Evolutionary conservation across 2,329 filamentous ascomycete genomes (phyloP).

Genomic region (Xylariaceae sp.): DNA sequence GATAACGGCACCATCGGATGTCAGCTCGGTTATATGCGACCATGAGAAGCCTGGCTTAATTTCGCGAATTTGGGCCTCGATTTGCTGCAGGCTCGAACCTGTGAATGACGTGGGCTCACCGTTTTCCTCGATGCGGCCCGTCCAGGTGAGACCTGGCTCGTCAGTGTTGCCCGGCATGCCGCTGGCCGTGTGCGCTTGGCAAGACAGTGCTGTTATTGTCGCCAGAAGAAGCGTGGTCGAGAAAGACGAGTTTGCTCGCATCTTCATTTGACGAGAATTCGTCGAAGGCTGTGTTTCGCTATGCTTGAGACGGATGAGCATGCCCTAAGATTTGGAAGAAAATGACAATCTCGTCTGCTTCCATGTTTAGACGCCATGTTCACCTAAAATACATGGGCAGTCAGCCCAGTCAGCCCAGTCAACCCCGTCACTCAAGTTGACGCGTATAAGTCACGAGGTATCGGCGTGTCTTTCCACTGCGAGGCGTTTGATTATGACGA

Average conservation of each 20-base stretch:
- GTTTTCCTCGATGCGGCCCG: slow-evolving; percentile 4
- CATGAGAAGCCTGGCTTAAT: slow-evolving; percentile 9
- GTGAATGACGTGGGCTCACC: slow-evolving; percentile 4
- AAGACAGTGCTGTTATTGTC: neutral
- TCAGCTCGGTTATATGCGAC: neutral
- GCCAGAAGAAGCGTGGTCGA: neutral
- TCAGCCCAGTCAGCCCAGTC: too few species aligned
- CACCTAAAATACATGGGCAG: neutral
- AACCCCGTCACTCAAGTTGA: neutral
- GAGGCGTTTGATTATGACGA: neutral
- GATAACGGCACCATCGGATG: neutral
- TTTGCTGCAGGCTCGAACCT: slow-evolving; percentile 10
- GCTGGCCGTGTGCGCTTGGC: neutral
- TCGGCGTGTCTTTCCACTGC: neutral
- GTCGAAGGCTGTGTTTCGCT: neutral
- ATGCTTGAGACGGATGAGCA: neutral
- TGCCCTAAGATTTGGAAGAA: neutral
- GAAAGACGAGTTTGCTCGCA: neutral
- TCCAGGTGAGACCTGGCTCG: slow-evolving; percentile 14
- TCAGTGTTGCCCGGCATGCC: neutral
- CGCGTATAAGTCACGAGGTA: neutral
- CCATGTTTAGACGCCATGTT: neutral
- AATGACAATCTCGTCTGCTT: neutral
- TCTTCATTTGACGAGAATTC: neutral
- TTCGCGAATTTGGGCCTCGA: slow-evolving; percentile 12